phyloP scores from a whole-genome alignment of 371 early-diverging fungal genomes.

The Haplosporangium sp. region DNA sequence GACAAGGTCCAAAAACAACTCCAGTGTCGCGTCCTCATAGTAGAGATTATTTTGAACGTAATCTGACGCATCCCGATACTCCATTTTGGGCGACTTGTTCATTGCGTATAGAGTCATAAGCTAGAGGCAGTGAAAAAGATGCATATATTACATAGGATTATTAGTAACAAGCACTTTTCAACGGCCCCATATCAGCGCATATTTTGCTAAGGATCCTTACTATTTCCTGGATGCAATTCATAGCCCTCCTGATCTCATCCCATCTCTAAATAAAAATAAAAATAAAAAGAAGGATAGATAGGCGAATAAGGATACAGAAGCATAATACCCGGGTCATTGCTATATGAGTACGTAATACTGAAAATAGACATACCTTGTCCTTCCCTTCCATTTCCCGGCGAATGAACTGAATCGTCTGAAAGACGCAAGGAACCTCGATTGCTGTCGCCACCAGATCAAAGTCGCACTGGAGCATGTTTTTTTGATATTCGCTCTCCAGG shows the following conservation, averaged over 20 bases:
- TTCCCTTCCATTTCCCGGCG: slow-evolving; percentile 58
- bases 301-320: neutral
- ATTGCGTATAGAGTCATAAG: slow-evolving; percentile 65
- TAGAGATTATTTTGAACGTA: slow-evolving; percentile 78
- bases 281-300: neutral
- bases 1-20: slow-evolving; percentile 64
- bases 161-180: neutral
- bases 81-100: slow-evolving; percentile 60
- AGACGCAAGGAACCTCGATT: slow-evolving; percentile 63
- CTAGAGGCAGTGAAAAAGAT: slow-evolving; percentile 33
- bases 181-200: too few relatives aligned
- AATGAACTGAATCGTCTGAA: slow-evolving; percentile 64
- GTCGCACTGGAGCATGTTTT: slow-evolving; percentile 49
- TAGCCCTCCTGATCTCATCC: slow-evolving; percentile 64
- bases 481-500: slow-evolving; percentile 22
- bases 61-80: slow-evolving; percentile 68
- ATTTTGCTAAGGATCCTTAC: slow-evolving; percentile 44
- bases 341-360: neutral
- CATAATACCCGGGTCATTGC: neutral
- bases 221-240: slow-evolving; percentile 74
- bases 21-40: slow-evolving; percentile 73
- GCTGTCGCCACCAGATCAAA: slow-evolving; percentile 68
- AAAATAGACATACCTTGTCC: slow-evolving; percentile 5
- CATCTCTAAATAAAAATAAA: slow-evolving; percentile 52
- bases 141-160: neutral